Evolutionary conservation across 441 rosid genomes (phyloP).

Genomic region (Iberis amara): DNA sequence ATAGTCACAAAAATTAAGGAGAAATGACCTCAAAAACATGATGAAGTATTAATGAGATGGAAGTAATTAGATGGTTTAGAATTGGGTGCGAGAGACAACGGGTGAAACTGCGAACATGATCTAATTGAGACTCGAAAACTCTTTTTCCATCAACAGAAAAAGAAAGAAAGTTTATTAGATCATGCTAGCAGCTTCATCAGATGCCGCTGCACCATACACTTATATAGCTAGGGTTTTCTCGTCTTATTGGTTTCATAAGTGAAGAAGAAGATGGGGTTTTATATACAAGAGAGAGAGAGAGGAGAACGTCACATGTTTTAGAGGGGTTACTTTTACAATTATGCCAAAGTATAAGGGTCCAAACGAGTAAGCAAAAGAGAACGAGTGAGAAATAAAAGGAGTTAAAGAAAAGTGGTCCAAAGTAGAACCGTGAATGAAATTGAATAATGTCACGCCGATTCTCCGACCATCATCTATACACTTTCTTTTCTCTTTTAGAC

Average conservation of each 20-base stretch:
- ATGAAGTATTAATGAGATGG: background rate
- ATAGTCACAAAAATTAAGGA: background rate
- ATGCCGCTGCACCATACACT: slow-evolving; percentile 49
- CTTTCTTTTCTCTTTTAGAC: slow-evolving; percentile 20
- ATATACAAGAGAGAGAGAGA: slow-evolving; percentile 25
- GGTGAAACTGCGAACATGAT: slow-evolving; percentile 39
- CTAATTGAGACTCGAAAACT: background rate
- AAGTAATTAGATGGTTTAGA: no score
- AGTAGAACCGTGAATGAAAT: slow-evolving; percentile 34
- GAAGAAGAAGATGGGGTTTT: slow-evolving; percentile 26
- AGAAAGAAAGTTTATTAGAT: slow-evolving; percentile 46
- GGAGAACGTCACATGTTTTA: slow-evolving; percentile 6
- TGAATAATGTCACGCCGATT: slow-evolving; percentile 38
- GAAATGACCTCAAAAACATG: background rate
- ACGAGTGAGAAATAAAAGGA: slow-evolving; percentile 36
- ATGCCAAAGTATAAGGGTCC: slow-evolving; percentile 8
- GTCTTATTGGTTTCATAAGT: slow-evolving; percentile 20
- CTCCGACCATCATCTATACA: slow-evolving; percentile 26
- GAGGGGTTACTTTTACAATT: slow-evolving; percentile 21
- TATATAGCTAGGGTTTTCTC: slow-evolving; percentile 21
- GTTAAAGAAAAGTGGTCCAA: slow-evolving; percentile 38
- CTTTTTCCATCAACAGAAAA: background rate
- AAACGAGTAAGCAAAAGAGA: slow-evolving; percentile 12
- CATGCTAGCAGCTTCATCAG: slow-evolving; percentile 99
- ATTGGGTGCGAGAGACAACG: slow-evolving; percentile 26